phyloP scores from a whole-genome alignment of 208 protist genomes.

The Giardia duodenalis region DNA sequence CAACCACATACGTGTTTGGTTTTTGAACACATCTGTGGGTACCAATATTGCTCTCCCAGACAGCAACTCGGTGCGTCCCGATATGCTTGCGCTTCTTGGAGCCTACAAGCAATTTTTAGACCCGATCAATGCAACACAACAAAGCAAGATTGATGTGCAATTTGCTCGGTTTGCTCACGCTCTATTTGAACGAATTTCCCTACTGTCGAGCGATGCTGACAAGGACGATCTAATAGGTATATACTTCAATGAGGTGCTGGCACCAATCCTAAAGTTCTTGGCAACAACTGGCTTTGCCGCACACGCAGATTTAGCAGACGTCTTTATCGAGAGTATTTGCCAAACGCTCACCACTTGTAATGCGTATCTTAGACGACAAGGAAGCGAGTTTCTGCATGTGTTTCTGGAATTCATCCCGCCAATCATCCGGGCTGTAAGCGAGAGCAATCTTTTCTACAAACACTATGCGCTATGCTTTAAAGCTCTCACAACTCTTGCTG shows the following conservation, averaged over 20 bases:
- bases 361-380: background rate
- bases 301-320: background rate
- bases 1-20: background rate
- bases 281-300: background rate
- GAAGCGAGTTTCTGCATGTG: background rate
- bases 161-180: background rate
- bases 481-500: background rate
- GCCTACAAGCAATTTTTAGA: too few relatives aligned
- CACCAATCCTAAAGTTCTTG: background rate
- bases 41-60: too few relatives aligned
- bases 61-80: too few relatives aligned
- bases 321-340: background rate
- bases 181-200: background rate
- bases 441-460: background rate
- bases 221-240: background rate
- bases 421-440: background rate
- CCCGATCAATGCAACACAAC: too few relatives aligned
- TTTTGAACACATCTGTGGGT: background rate
- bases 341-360: background rate
- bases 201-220: background rate
- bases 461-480: background rate
- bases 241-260: background rate
- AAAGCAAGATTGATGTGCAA: background rate
- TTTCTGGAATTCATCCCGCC: background rate
- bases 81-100: too few relatives aligned